Evolutionary conservation across 2,329 filamentous ascomycete species (phyloP).

Genomic region (Herpotrichia juniperi): DNA sequence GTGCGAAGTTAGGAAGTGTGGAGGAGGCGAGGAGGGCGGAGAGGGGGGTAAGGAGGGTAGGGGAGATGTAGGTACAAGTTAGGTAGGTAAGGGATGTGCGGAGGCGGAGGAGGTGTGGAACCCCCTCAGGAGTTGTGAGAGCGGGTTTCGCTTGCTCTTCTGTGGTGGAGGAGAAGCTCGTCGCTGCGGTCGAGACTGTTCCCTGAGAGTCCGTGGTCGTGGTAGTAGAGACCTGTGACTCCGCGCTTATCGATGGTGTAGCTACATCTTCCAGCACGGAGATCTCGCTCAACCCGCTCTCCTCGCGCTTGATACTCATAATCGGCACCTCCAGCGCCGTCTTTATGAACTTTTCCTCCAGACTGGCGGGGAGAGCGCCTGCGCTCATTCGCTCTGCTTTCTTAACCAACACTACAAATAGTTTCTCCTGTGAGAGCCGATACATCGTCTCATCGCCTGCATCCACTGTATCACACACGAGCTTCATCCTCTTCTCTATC

Average conservation of each 20-base stretch:
- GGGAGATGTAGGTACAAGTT: slow-evolving; percentile 63
- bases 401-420: slow-evolving; percentile 66
- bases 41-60: slow-evolving; percentile 51
- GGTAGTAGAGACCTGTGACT: slow-evolving; percentile 26
- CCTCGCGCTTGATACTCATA: slow-evolving; percentile 68
- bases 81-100: slow-evolving; percentile 70
- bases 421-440: slow-evolving; percentile 74
- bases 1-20: slow-evolving; percentile 67
- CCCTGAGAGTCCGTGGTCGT: slow-evolving; percentile 22
- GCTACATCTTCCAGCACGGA: slow-evolving; percentile 38
- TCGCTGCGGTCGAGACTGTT: slow-evolving; percentile 18
- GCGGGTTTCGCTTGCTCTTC: slow-evolving; percentile 21
- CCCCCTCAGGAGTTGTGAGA: slow-evolving; percentile 45
- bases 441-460: slow-evolving; percentile 87
- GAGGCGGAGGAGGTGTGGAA: slow-evolving; percentile 67
- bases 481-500: slow-evolving; percentile 70
- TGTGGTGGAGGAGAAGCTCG: slow-evolving; percentile 11
- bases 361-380: slow-evolving; percentile 71
- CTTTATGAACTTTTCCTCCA: slow-evolving; percentile 85
- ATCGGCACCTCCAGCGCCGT: slow-evolving; percentile 79
- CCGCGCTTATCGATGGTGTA: slow-evolving; percentile 34
- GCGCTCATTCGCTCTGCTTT: slow-evolving; percentile 76
- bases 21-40: slow-evolving; percentile 48
- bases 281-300: slow-evolving; percentile 45
- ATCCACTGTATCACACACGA: slow-evolving; percentile 81